phyloP scores from a whole-genome alignment of 208 protist genomes.

The Wallacemonas collosoma region DNA sequence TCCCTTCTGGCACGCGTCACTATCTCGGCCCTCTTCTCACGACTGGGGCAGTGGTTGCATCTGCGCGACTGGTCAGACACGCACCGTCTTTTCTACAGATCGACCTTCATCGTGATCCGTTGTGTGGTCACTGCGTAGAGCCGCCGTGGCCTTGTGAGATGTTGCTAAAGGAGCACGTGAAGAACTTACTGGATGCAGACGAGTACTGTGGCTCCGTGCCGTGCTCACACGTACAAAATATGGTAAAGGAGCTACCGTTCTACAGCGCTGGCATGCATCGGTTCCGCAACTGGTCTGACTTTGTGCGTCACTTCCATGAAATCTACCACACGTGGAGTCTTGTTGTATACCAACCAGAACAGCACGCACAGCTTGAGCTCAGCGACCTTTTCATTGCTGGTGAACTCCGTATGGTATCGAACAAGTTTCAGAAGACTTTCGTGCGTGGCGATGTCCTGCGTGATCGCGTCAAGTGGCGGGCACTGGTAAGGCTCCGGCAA shows the following conservation, averaged over 20 bases:
- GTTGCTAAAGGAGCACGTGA: conserved; percentile 71
- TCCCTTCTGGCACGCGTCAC: conserved; percentile 22
- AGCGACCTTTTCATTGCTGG: conserved; percentile 42
- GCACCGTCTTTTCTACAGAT: conserved; percentile 38
- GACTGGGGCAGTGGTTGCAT: conserved; percentile 19
- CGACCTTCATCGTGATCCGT: conserved; percentile 37
- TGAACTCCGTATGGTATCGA: conserved; percentile 62
- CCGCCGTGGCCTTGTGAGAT: conserved; percentile 57
- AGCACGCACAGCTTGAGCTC: conserved; percentile 44
- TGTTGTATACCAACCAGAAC: conserved; percentile 38
- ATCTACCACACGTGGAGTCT: conserved; percentile 50
- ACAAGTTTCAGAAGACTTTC: conserved; percentile 33
- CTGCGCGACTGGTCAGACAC: conserved; percentile 42
- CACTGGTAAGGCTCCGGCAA: conserved; percentile 41
- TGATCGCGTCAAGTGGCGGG: conserved; percentile 42
- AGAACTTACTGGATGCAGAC: conserved; percentile 69
- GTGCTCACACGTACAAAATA: conserved; percentile 71
- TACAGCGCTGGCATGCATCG: conserved; percentile 49
- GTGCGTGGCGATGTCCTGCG: conserved; percentile 40
- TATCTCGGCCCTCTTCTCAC: conserved; percentile 35
- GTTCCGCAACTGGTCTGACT: conserved; percentile 63
- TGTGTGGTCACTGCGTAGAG: conserved; percentile 17
- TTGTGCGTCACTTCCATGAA: conserved; percentile 39
- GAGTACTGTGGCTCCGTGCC: conserved; percentile 66
- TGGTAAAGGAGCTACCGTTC: conserved; percentile 68